These are phyloP conservation scores for Leccinellum albellum DNA, from an alignment of 768 basidiomycete species.

Conservation along the genomic window DNA sequence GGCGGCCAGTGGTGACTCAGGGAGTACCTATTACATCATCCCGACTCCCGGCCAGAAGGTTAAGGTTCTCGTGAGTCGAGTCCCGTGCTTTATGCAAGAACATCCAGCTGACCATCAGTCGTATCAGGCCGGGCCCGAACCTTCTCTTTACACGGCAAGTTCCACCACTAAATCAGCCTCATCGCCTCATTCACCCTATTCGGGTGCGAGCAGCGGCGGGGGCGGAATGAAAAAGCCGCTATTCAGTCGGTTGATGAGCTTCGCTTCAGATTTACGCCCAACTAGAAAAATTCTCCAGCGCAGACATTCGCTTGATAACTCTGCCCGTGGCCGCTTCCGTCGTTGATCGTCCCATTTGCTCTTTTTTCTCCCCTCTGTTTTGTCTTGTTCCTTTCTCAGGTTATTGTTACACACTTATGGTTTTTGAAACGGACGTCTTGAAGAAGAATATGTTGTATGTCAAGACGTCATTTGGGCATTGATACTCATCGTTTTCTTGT, in stretches of 20 bases:
- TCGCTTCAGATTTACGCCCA: constrained; percentile 44
- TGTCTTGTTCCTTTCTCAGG: not conserved
- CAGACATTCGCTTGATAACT: constrained; percentile 47
- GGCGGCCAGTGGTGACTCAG: constrained; percentile 49
- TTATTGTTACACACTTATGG: constrained; percentile 5
- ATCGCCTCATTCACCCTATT: constrained; percentile 40
- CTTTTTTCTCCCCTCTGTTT: not conserved
- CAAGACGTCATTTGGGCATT: constrained; percentile 3
- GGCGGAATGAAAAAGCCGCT: constrained; percentile 50
- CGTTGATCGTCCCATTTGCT: constrained; percentile 11
- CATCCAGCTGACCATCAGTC: constrained; percentile 28
- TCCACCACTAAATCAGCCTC: constrained; percentile 56
- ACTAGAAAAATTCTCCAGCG: constrained; percentile 41
- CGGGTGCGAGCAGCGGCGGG: constrained; percentile 22
- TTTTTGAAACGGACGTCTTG: not conserved
- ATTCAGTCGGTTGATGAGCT: constrained; percentile 56
- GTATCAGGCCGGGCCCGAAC: constrained; percentile 40
- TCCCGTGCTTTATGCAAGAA: constrained; percentile 8
- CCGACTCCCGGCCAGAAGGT: constrained; percentile 71
- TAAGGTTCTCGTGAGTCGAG: constrained; percentile 65
- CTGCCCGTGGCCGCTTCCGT: constrained; percentile 20
- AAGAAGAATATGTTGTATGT: constrained; percentile 7
- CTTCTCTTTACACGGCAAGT: constrained; percentile 56
- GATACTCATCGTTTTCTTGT: constrained; percentile 6
- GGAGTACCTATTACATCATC: constrained; percentile 72